Base-by-base conservation (phyloP, 2,329 filamentous ascomycete species). In the Fusarium buharicum region DNA sequence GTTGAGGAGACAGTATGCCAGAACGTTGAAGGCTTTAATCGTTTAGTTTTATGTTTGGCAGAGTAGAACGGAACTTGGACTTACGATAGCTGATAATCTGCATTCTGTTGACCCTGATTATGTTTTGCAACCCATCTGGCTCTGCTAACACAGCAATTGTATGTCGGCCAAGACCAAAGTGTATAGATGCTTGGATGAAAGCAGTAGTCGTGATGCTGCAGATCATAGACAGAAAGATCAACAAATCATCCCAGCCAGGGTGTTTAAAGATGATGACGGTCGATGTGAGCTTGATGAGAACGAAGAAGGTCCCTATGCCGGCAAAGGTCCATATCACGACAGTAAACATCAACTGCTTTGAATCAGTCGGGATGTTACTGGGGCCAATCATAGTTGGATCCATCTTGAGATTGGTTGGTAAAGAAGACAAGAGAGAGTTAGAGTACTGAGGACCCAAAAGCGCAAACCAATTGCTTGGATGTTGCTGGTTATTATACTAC, bases 1-100 rank as follows among this genome's bases (percentile, higher is more conserved):
- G 16, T 59, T 62, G 4, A 55, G 59, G 1, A 59, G 44, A 24
- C 46, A 59, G 27, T 55, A 59, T 2, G 55, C 55, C 13, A 62
- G 27, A 11, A 59, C 44, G 9, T 50, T 48, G 11, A 59, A 62
- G 8, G 50, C 50, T 62, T 10, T 0, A 20, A 1, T 4, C 6
- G 14, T 61, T 12, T 50, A 34, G 2, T 0, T 7, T n/a, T 4
- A 13, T 9, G 13, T 3, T 2, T 24, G 8, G 4, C 22, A 24
- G 22, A 24, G 22, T 3, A 11, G 2, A 7, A 20, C 5, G 4
- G 4, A 13, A 11, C 8, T 3, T n/a, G 1, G 14, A 43, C 46
- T 41, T 10, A 49, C 50, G 55, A 34, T 62, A 62, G 11, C 38
- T 50, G 5, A 59, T 16, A 2, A 27, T 20, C 9, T 55, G 41